Conservation (phyloP, 2,329 filamentous ascomycete genomes). For the Colletotrichum sp. region DNA sequence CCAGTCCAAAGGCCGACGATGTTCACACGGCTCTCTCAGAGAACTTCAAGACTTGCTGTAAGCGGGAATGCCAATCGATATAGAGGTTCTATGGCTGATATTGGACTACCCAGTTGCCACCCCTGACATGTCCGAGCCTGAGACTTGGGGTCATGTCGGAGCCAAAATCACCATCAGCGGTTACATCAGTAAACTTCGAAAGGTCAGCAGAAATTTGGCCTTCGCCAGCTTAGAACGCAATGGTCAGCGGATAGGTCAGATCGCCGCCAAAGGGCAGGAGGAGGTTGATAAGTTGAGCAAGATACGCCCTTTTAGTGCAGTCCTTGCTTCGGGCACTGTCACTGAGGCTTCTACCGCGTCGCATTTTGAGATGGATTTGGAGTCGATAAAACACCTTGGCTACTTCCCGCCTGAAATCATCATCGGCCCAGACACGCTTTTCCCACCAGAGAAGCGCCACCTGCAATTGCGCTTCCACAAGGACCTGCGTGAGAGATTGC, state of each 20-base stretch:
- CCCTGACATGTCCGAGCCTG: slow-evolving; percentile 28
- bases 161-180: slow-evolving; percentile 65
- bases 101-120: slow-evolving; percentile 29
- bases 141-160: slow-evolving; percentile 29
- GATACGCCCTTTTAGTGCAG: slow-evolving; percentile 57
- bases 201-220: slow-evolving; percentile 70
- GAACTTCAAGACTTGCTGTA: slow-evolving; percentile 19
- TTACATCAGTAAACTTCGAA: slow-evolving; percentile 72
- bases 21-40: neutral
- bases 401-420: slow-evolving; percentile 77
- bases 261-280: slow-evolving; percentile 45
- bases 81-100: neutral
- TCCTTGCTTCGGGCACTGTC: slow-evolving; percentile 47
- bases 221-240: slow-evolving; percentile 63
- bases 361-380: slow-evolving; percentile 63
- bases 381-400: slow-evolving; percentile 71
- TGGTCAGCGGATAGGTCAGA: slow-evolving; percentile 48
- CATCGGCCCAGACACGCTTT: slow-evolving; percentile 75
- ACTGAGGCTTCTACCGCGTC: neutral
- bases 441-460: slow-evolving; percentile 77
- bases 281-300: slow-evolving; percentile 45
- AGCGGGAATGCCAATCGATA: neutral
- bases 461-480: slow-evolving; percentile 81
- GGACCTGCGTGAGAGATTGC: slow-evolving; percentile 69
- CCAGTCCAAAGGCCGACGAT: neutral